Conservation (phyloP, 164 flowering plant species). For the Hamamelis virginiana region DNA sequence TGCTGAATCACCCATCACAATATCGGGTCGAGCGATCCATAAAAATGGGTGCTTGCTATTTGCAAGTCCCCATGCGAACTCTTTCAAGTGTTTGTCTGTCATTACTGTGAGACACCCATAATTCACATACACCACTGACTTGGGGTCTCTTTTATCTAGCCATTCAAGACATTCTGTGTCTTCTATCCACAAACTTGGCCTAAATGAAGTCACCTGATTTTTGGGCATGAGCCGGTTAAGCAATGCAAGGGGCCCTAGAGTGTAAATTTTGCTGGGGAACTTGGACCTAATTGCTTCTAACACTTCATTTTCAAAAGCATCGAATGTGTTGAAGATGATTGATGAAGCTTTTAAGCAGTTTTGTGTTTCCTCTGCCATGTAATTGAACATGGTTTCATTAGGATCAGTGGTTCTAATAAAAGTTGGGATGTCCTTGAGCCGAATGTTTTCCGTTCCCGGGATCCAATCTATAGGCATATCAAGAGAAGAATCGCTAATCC, state of each 20-base stretch:
- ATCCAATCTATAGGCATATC: constrained; percentile 5
- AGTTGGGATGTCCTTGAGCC: constrained; percentile 6
- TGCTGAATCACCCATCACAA: constrained; percentile 4
- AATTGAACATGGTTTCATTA: not conserved
- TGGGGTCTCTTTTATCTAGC: not conserved
- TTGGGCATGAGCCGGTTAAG: not conserved
- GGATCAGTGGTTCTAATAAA: constrained; percentile 1
- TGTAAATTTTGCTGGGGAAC: constrained; percentile 4
- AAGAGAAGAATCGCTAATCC: not conserved
- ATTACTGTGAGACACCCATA: constrained; percentile 1
- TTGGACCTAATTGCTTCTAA: not conserved
- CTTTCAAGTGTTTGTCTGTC: constrained; percentile 6
- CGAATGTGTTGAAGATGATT: constrained; percentile 10
- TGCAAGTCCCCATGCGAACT: constrained; percentile 11
- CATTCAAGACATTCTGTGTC: constrained; percentile 1
- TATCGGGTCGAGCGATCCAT: constrained; percentile 7
- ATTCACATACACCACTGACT: constrained; percentile 8
- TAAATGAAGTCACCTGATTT: not conserved
- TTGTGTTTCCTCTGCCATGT: not conserved
- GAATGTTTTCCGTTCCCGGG: constrained; percentile 1
- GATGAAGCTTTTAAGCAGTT: not conserved
- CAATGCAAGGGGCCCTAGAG: constrained; percentile 1
- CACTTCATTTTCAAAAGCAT: constrained; percentile 5
- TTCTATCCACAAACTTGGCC: constrained; percentile 4
- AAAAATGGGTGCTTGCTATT: constrained; percentile 10